phyloP scores from a whole-genome alignment of 2,329 filamentous ascomycete genomes.

The Akanthomyces lecanii region DNA sequence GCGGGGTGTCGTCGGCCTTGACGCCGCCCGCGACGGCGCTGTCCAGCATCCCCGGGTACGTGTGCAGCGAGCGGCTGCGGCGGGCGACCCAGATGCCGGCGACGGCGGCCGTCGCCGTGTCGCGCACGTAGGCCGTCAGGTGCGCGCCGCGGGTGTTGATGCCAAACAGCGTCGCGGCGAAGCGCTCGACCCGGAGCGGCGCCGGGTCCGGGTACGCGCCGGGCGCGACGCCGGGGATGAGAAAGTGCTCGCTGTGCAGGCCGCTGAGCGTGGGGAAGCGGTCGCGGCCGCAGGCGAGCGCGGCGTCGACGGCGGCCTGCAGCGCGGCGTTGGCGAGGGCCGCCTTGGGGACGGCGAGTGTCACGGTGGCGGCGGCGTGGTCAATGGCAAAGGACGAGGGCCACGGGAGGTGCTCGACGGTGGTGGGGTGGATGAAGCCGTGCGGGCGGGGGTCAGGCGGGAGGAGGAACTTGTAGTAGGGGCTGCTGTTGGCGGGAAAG shows the following conservation, averaged over 20 bases:
- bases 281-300: slow-evolving; percentile 24
- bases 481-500: slow-evolving; percentile 33
- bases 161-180: slow-evolving; percentile 61
- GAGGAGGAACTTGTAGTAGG: slow-evolving; percentile 44
- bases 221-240: slow-evolving; percentile 32
- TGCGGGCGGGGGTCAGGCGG: slow-evolving; percentile 43
- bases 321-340: slow-evolving; percentile 36
- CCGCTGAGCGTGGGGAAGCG: slow-evolving; percentile 37
- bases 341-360: slow-evolving; percentile 26
- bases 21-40: slow-evolving; percentile 79
- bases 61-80: slow-evolving; percentile 61
- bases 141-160: slow-evolving; percentile 63
- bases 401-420: slow-evolving; percentile 45
- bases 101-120: slow-evolving; percentile 33
- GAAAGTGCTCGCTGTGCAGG: slow-evolving; percentile 41
- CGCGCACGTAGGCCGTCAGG: slow-evolving; percentile 56
- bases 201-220: slow-evolving; percentile 22
- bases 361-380: slow-evolving; percentile 30
- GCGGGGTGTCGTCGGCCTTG: slow-evolving; percentile 60
- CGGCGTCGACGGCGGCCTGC: slow-evolving; percentile 33
- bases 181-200: slow-evolving; percentile 52
- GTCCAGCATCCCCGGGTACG: slow-evolving; percentile 71
- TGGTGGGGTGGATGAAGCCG: slow-evolving; percentile 46
- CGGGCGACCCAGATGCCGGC: slow-evolving; percentile 67
- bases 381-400: slow-evolving; percentile 36